Evolutionary conservation across 257 asterid genomes (phyloP).

Genomic region (Handroanthus guayacan): DNA sequence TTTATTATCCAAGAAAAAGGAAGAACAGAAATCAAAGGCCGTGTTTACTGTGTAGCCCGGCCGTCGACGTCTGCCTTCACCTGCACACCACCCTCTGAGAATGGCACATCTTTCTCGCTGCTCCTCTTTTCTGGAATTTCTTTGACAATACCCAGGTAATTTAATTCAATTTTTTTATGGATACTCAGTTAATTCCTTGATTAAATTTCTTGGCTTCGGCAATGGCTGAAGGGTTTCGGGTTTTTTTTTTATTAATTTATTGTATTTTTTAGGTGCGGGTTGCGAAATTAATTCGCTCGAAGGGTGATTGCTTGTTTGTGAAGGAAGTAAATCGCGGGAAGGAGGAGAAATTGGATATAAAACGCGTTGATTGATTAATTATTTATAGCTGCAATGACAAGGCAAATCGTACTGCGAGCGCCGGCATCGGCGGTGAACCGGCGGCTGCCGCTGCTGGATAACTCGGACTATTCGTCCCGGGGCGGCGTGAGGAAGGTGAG

Average conservation of each 20-base stretch:
- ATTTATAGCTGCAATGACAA: conserved; percentile 43
- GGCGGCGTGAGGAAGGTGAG: conserved; percentile 42
- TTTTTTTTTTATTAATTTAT: not conserved
- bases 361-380: not conserved
- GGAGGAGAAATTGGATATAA: conserved; percentile 6
- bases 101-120: conserved; percentile 35
- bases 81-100: conserved; percentile 16
- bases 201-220: not conserved
- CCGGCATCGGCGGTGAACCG: conserved; percentile 43
- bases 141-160: conserved; percentile 32
- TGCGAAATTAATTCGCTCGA: conserved; percentile 22
- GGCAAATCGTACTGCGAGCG: conserved; percentile 48
- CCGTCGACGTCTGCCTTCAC: conserved; percentile 38
- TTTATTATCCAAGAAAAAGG: not conserved
- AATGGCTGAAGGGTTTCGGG: not conserved
- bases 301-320: conserved; percentile 23
- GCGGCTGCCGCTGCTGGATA: conserved; percentile 55
- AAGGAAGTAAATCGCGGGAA: not conserved
- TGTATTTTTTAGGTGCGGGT: not conserved
- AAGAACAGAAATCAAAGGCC: not conserved
- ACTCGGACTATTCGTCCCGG: conserved; percentile 42
- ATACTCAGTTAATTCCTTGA: not conserved
- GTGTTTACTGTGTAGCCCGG: conserved; percentile 40
- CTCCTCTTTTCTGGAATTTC: not conserved
- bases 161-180: not conserved